Evolutionary conservation across 2,329 filamentous ascomycete genomes (phyloP).

Genomic region (Niveomyces coronatus): DNA sequence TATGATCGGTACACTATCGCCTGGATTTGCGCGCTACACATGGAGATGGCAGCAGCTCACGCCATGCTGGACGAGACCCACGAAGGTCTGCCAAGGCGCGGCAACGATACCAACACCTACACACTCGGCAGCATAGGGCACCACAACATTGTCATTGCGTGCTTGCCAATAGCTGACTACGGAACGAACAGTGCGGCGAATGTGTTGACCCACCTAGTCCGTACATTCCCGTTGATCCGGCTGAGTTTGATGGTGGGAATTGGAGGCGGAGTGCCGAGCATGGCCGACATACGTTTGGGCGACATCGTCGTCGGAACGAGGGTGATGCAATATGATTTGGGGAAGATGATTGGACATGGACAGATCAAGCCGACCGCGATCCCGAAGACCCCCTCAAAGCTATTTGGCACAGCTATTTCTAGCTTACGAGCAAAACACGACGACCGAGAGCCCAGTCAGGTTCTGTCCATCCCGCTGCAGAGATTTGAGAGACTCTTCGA

Average conservation of each 20-base stretch:
- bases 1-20: slow-evolving; percentile 18
- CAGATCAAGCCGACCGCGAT: slow-evolving; percentile 7
- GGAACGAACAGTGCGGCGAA: slow-evolving; percentile 15
- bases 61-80: slow-evolving; percentile 19
- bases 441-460: not conserved
- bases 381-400: not conserved
- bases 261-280: slow-evolving; percentile 15
- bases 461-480: not conserved
- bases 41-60: slow-evolving; percentile 18
- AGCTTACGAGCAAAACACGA: slow-evolving; percentile 7
- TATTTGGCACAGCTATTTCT: slow-evolving; percentile 9
- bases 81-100: not conserved
- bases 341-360: slow-evolving; percentile 11
- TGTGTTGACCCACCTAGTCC: slow-evolving; percentile 11
- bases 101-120: slow-evolving; percentile 17
- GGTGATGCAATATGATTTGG: slow-evolving; percentile 19
- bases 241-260: slow-evolving; percentile 16
- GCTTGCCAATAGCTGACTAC: slow-evolving; percentile 14
- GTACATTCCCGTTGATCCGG: slow-evolving; percentile 11
- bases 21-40: slow-evolving; percentile 20
- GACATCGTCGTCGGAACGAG: slow-evolving; percentile 18
- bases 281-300: slow-evolving; percentile 15
- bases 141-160: slow-evolving; percentile 20
- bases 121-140: slow-evolving; percentile 12
- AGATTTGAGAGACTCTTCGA: accelerated